Evolutionary conservation across 345 rosid genomes (phyloP).

Genomic region (Salix purpurea): DNA sequence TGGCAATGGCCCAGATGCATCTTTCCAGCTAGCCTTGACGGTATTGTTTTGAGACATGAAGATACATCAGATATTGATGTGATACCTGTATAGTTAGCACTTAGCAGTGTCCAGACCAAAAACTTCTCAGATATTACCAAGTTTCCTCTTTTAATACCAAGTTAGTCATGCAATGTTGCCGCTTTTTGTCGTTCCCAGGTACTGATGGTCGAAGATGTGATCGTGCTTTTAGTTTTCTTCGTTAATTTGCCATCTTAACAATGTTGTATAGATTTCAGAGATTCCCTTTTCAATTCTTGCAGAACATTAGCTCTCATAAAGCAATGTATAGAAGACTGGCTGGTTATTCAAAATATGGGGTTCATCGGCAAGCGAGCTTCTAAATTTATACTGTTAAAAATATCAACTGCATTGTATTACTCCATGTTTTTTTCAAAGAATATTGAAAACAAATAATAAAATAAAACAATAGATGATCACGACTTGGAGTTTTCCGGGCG

Average conservation of each 20-base stretch:
- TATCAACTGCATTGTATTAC: no score
- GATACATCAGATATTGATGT: slow-evolving; percentile 77
- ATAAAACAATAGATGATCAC: no score
- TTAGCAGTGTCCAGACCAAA: background rate
- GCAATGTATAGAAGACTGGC: no score
- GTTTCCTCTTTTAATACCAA: no score
- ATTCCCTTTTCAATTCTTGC: background rate
- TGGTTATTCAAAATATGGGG: no score
- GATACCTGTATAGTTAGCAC: slow-evolving; percentile 60
- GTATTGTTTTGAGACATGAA: slow-evolving; percentile 84
- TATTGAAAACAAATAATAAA: no score
- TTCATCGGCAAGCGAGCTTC: no score
- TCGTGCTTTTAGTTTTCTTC: background rate
- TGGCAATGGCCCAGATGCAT: slow-evolving; percentile 80
- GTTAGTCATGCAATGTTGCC: no score
- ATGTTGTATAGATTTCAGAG: background rate
- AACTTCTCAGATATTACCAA: no score
- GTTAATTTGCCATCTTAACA: background rate
- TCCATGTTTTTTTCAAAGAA: no score
- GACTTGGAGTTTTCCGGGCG: no score
- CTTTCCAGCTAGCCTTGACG: slow-evolving; percentile 78
- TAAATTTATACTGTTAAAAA: no score
- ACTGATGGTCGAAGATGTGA: background rate
- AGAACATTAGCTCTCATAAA: background rate
- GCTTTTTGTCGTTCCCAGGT: background rate